phyloP scores from a whole-genome alignment of 495 filamentous ascomycete species.

The Hypomontagnella monticulosa region DNA sequence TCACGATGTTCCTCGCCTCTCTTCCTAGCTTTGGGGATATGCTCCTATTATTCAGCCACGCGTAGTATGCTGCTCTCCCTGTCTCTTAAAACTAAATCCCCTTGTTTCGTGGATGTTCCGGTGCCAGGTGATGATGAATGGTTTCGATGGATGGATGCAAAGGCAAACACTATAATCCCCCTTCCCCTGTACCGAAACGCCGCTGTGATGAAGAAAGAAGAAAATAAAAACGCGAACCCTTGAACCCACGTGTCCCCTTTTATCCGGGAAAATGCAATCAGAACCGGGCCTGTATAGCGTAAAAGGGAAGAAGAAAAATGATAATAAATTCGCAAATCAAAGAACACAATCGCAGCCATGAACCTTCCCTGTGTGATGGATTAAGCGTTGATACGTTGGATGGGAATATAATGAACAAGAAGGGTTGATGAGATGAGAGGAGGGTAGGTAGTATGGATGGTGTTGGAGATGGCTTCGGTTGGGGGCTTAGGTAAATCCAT shows the following conservation, averaged over 20 bases:
- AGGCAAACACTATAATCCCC: neutral
- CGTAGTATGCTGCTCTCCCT: neutral
- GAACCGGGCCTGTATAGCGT: constrained; percentile 22
- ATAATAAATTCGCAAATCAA: too few relatives aligned
- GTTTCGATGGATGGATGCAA: constrained; percentile 31
- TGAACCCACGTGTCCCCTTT: constrained; percentile 19
- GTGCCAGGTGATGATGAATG: constrained; percentile 18
- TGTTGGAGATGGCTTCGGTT: too few relatives aligned
- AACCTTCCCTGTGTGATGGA: constrained; percentile 8
- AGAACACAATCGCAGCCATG: neutral
- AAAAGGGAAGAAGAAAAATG: neutral
- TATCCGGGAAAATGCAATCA: constrained; percentile 37
- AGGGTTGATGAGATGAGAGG: too few relatives aligned
- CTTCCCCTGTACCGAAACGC: constrained; percentile 31
- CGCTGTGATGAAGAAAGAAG: too few relatives aligned
- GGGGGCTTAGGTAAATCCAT: too few relatives aligned
- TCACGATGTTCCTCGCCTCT: too few relatives aligned
- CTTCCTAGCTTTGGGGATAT: too few relatives aligned
- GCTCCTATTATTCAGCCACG: too few relatives aligned
- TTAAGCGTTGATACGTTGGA: constrained; percentile 5
- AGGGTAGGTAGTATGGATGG: too few relatives aligned
- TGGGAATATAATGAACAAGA: too few relatives aligned
- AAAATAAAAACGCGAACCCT: constrained; percentile 20
- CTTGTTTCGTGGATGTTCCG: constrained; percentile 11
- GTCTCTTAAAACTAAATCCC: neutral